Evolutionary conservation across 2,329 filamentous ascomycete genomes (phyloP).

Genomic region (Fusarium anthophilum): DNA sequence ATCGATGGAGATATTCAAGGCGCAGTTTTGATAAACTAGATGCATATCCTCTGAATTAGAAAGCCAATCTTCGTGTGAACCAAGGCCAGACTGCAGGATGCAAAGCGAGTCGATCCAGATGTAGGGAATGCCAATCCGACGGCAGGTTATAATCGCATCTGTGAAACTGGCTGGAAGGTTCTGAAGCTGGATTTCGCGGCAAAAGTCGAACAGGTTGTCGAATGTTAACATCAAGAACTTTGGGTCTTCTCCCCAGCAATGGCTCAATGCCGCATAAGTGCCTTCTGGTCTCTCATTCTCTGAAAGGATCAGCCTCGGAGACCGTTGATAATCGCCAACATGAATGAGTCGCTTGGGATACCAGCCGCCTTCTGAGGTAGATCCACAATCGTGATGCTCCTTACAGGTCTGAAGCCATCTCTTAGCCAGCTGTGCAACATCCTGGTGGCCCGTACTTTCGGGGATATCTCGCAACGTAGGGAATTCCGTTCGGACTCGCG

Average conservation of each 20-base stretch:
- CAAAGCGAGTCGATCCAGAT: conserved; percentile 10
- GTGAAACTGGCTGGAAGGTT: neutral
- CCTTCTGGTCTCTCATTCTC: neutral
- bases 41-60: neutral
- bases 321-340: neutral
- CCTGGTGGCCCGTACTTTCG: neutral
- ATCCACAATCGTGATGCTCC: neutral
- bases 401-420: neutral
- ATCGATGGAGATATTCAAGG: neutral
- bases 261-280: neutral
- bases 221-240: neutral
- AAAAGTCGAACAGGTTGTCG: neutral
- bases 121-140: neutral
- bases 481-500: neutral
- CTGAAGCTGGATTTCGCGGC: fast-evolving
- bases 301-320: neutral
- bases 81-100: neutral
- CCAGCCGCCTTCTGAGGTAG: neutral
- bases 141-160: neutral
- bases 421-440: neutral
- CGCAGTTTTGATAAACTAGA: neutral
- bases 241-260: neutral
- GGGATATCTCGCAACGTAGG: neutral
- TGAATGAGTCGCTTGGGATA: neutral
- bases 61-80: neutral